Evolutionary conservation across 306 rosid genomes (phyloP).

Genomic region (Rosa multiflora): DNA sequence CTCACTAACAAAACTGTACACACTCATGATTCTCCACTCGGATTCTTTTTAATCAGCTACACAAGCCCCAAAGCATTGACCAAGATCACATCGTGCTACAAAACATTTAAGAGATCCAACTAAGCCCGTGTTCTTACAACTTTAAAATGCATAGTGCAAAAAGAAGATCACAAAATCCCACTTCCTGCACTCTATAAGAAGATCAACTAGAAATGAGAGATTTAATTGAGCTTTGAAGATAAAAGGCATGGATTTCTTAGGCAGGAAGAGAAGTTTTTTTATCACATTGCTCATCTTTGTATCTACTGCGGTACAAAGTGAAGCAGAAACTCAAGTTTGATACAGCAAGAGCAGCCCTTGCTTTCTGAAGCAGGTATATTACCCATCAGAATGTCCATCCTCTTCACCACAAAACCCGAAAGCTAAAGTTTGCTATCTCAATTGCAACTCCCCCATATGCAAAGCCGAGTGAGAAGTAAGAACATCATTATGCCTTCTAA

Average conservation of each 20-base stretch:
- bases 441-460: constrained; percentile 72
- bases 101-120: not conserved
- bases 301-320: constrained; percentile 33
- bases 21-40: not conserved
- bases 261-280: constrained; percentile 20
- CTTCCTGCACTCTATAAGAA: constrained; percentile 30
- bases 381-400: constrained; percentile 67
- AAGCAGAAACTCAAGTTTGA: constrained; percentile 35
- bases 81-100: constrained; percentile 9
- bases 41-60: constrained; percentile 12
- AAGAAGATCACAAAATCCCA: constrained; percentile 16
- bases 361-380: constrained; percentile 28
- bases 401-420: constrained; percentile 45
- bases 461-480: constrained; percentile 52
- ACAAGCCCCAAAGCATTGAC: constrained; percentile 34
- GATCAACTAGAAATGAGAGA: not conserved
- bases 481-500: not conserved
- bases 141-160: not conserved
- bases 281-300: constrained; percentile 32
- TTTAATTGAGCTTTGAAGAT: constrained; percentile 7
- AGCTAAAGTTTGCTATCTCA: constrained; percentile 66
- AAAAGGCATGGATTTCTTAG: constrained; percentile 37
- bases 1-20: not conserved
- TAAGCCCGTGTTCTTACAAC: constrained; percentile 9
- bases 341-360: not conserved